Conservation (phyloP, 371 early-diverging fungal genomes). For the Aphelidium insulamus region DNA sequence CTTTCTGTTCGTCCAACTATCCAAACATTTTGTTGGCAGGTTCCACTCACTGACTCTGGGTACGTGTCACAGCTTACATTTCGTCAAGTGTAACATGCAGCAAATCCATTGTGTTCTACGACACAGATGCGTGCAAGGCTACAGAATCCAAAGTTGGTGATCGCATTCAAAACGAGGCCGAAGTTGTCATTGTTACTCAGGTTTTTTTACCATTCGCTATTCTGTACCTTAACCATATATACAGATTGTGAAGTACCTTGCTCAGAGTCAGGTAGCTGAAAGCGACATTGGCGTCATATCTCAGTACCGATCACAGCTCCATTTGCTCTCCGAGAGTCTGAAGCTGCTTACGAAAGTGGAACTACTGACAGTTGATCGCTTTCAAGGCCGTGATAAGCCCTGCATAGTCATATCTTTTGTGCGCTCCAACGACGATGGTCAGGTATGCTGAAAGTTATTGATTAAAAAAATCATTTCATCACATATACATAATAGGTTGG, state of each 20-base stretch:
- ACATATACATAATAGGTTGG: slow-evolving; percentile 27
- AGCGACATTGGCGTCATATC: slow-evolving; percentile 55
- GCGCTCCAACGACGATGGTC: slow-evolving; percentile 43
- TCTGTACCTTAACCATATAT: no score
- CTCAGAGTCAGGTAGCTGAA: slow-evolving; percentile 26
- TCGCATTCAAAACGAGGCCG: slow-evolving; percentile 35
- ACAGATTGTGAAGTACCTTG: no score
- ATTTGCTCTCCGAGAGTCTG: slow-evolving; percentile 21
- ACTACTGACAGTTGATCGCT: slow-evolving; percentile 67
- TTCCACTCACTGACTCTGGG: background rate
- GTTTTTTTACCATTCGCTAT: no score
- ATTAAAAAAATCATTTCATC: background rate
- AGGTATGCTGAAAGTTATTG: slow-evolving; percentile 16
- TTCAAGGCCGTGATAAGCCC: slow-evolving; percentile 83
- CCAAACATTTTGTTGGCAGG: slow-evolving; percentile 5
- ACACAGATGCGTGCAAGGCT: slow-evolving; percentile 48
- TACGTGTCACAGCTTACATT: no score
- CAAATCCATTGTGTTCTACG: no score
- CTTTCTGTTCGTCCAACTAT: slow-evolving; percentile 1
- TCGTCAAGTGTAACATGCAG: no score
- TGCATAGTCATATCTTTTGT: slow-evolving; percentile 72
- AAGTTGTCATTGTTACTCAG: no score
- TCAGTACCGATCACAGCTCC: slow-evolving; percentile 65
- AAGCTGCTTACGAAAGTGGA: slow-evolving; percentile 21
- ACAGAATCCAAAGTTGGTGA: slow-evolving; percentile 27